Percentiles rank a stretch among this genome's conserved stretches.
phyloP scores from a whole-genome alignment of 345 rosid species.

The Acer yangbiense region DNA sequence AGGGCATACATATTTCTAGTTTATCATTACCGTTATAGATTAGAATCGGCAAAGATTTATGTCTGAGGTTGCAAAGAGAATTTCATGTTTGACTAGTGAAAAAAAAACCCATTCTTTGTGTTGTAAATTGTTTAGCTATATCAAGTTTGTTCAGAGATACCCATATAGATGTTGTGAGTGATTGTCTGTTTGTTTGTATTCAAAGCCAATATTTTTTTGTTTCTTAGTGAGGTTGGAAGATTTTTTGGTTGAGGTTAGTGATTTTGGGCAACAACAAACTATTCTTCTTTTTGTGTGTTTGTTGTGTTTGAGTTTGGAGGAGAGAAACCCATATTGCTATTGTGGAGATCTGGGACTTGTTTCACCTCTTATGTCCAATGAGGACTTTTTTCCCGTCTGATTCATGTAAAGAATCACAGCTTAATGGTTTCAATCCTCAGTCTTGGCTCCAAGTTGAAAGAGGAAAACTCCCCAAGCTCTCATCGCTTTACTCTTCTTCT shows the following conservation, averaged over 20 bases:
- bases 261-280: slow-evolving; percentile 33
- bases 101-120: slow-evolving; percentile 25
- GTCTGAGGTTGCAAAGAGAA: slow-evolving; percentile 20
- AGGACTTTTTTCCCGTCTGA: slow-evolving; percentile 81
- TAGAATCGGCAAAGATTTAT: slow-evolving; percentile 18
- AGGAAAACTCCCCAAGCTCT: slow-evolving; percentile 71
- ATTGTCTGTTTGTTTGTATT: slow-evolving; percentile 29
- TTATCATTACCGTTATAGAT: background rate
- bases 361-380: slow-evolving; percentile 89
- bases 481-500: slow-evolving; percentile 43
- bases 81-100: slow-evolving; percentile 21
- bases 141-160: slow-evolving; percentile 19
- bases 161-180: slow-evolving; percentile 25
- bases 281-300: slow-evolving; percentile 9
- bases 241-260: slow-evolving; percentile 26
- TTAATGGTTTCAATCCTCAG: slow-evolving; percentile 85
- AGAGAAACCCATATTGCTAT: slow-evolving; percentile 48
- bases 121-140: background rate
- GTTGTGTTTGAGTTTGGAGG: slow-evolving; percentile 28
- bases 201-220: slow-evolving; percentile 24
- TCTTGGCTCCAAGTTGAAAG: slow-evolving; percentile 99
- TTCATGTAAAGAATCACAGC: slow-evolving; percentile 82
- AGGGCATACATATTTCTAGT: background rate
- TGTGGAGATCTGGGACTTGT: slow-evolving; percentile 98
- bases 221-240: slow-evolving; percentile 19